These are phyloP conservation scores for Panellus pusillus DNA, from an alignment of 768 basidiomycete genomes.

Conservation along the genomic window DNA sequence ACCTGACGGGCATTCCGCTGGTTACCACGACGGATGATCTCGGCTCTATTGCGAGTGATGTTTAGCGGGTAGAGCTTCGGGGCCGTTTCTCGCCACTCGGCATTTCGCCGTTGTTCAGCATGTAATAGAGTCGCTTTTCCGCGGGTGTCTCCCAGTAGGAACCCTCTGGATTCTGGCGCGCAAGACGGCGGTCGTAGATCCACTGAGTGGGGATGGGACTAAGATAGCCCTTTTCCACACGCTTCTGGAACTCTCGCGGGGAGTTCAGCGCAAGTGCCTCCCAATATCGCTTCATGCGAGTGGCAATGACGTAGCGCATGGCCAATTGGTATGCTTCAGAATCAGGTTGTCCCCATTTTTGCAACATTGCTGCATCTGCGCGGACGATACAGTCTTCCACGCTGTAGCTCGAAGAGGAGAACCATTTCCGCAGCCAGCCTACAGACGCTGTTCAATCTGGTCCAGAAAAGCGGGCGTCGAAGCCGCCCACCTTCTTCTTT, in stretches of 20 bases:
- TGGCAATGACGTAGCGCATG: constrained; percentile 5
- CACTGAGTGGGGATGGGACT: background rate
- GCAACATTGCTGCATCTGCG: background rate
- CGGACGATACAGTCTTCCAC: constrained; percentile 1
- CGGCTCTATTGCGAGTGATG: background rate
- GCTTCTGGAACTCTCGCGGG: background rate
- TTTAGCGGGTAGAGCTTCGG: constrained; percentile 1
- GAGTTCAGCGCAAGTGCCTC: constrained; percentile 2
- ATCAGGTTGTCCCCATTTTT: background rate
- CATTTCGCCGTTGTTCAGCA: constrained; percentile 3
- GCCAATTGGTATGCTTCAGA: constrained; percentile 2
- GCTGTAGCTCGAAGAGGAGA: background rate
- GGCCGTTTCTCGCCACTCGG: background rate
- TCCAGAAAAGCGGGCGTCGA: background rate
- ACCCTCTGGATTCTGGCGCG: background rate
- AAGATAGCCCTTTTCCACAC: background rate
- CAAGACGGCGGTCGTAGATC: constrained; percentile 1
- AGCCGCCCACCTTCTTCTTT: background rate
- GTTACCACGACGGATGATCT: constrained; percentile 2
- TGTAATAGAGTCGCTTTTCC: constrained; percentile 3
- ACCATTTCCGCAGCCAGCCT: constrained; percentile 1
- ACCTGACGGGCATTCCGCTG: constrained; percentile 1
- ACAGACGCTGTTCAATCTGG: background rate
- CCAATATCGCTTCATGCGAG: constrained; percentile 1
- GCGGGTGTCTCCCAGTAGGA: constrained; percentile 1